Percentiles rank a stretch among this genome's conserved stretches.
phyloP scores from a whole-genome alignment of 2,329 filamentous ascomycete species.

The Fulvia fulva region DNA sequence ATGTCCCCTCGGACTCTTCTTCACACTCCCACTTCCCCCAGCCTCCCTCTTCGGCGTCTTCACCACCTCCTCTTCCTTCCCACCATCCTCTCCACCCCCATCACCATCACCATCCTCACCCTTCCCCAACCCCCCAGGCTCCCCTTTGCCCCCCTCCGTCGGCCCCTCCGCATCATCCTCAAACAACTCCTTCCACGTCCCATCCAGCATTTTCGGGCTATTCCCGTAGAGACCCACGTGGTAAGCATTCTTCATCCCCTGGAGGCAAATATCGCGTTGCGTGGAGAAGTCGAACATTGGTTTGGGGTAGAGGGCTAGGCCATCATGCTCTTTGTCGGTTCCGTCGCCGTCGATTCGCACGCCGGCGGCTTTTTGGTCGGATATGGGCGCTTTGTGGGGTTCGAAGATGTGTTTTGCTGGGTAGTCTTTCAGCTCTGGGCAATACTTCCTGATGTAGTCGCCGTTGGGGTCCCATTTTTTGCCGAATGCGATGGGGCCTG shows the following conservation, averaged over 20 bases:
- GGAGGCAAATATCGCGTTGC: conserved; percentile 59
- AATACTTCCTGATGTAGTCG: conserved; percentile 59
- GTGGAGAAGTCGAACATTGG: conserved; percentile 73
- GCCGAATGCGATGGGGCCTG: conserved; percentile 63
- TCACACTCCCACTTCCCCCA: conserved; percentile 7
- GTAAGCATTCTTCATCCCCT: conserved; percentile 69
- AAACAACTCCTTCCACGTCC: conserved; percentile 53
- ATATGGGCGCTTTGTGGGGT: conserved; percentile 68
- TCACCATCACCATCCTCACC: conserved; percentile 22
- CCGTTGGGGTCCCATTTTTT: conserved; percentile 73
- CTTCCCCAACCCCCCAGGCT: conserved; percentile 36
- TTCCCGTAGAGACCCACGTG: conserved; percentile 61
- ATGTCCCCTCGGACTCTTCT: conserved; percentile 18
- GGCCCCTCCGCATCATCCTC: conserved; percentile 44
- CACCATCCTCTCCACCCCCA: conserved; percentile 14
- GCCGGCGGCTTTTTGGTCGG: conserved; percentile 65
- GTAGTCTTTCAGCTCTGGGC: conserved; percentile 49
- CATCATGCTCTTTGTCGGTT: conserved; percentile 36
- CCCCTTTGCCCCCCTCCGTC: conserved; percentile 40
- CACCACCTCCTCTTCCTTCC: conserved; percentile 8
- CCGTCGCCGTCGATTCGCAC: conserved; percentile 57
- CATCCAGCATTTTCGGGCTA: conserved; percentile 58
- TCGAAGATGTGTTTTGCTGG: conserved; percentile 72
- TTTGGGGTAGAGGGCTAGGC: conserved; percentile 58
- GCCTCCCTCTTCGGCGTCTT: conserved; percentile 10